phyloP scores from a whole-genome alignment of 257 asterid genomes.

The Mentha longifolia region DNA sequence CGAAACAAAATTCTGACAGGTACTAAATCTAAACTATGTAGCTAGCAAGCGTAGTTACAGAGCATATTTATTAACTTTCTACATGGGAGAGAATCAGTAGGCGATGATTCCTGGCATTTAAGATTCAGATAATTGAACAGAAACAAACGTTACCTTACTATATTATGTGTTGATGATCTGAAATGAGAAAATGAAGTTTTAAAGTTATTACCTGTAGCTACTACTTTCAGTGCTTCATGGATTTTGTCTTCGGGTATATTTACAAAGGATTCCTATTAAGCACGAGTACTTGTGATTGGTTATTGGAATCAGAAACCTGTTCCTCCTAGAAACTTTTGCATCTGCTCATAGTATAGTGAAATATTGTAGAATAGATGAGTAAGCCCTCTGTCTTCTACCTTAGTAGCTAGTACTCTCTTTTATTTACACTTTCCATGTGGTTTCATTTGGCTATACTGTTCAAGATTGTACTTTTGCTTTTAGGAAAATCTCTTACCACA shows the following conservation, averaged over 20 bases:
- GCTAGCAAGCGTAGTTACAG: conserved; percentile 1
- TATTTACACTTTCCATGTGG: too few species aligned
- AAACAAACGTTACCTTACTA: neutral
- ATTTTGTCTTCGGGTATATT: conserved; percentile 80
- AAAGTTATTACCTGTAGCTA: conserved; percentile 58
- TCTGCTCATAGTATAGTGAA: too few species aligned
- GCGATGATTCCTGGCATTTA: conserved; percentile 78
- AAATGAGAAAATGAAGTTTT: neutral
- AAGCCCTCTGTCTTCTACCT: too few species aligned
- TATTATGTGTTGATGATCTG: neutral
- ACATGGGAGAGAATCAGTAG: conserved; percentile 77
- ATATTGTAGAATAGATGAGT: too few species aligned
- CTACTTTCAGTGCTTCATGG: conserved; percentile 72
- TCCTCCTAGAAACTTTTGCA: too few species aligned
- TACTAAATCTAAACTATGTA: neutral
- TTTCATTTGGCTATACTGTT: too few species aligned
- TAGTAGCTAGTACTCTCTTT: too few species aligned
- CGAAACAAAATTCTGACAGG: neutral
- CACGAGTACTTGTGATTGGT: too few species aligned
- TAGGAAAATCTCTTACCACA: too few species aligned
- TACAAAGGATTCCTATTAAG: conserved; percentile 77
- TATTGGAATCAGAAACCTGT: too few species aligned
- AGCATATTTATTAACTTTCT: conserved; percentile 60
- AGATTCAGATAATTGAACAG: conserved; percentile 8
- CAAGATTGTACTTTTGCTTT: too few species aligned